phyloP scores from a whole-genome alignment of 768 basidiomycete species.

The Leccinum pellstonianum region DNA sequence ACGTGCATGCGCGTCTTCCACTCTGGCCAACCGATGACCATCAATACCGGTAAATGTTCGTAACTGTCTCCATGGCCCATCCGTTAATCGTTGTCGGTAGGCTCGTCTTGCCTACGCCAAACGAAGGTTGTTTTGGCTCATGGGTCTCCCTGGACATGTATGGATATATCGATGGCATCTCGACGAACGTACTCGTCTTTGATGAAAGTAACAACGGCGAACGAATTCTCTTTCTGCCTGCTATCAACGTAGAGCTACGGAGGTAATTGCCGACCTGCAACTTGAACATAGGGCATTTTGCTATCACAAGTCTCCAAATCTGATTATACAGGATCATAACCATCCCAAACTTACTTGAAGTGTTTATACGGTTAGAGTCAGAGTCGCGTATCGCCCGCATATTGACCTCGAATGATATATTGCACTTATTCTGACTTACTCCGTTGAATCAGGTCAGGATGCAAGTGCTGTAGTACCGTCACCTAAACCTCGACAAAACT shows the following conservation, averaged over 20 bases:
- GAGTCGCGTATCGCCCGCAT: background rate
- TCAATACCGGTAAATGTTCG: conserved; percentile 36
- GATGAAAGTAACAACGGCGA: background rate
- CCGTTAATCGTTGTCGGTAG: conserved; percentile 5
- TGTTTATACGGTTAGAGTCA: background rate
- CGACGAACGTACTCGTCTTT: conserved; percentile 19
- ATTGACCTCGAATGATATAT: background rate
- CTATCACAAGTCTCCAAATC: background rate
- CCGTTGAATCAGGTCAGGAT: background rate
- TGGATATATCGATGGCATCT: conserved; percentile 26
- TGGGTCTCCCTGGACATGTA: conserved; percentile 24
- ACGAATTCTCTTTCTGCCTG: conserved; percentile 16
- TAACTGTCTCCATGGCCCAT: background rate
- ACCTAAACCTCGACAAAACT: background rate
- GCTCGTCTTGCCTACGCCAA: conserved; percentile 11
- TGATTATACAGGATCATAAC: background rate
- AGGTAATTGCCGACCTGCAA: background rate
- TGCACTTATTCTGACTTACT: background rate
- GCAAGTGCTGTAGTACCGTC: background rate
- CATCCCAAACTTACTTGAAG: background rate
- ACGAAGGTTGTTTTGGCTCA: conserved; percentile 23
- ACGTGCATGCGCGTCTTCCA: conserved; percentile 8
- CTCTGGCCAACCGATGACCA: conserved; percentile 40
- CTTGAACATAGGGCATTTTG: background rate
- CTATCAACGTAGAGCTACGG: conserved; percentile 8